These are phyloP conservation scores for Paraconiothyrium sp. DNA, from an alignment of 2,329 filamentous ascomycete species.

Conservation along the genomic window DNA sequence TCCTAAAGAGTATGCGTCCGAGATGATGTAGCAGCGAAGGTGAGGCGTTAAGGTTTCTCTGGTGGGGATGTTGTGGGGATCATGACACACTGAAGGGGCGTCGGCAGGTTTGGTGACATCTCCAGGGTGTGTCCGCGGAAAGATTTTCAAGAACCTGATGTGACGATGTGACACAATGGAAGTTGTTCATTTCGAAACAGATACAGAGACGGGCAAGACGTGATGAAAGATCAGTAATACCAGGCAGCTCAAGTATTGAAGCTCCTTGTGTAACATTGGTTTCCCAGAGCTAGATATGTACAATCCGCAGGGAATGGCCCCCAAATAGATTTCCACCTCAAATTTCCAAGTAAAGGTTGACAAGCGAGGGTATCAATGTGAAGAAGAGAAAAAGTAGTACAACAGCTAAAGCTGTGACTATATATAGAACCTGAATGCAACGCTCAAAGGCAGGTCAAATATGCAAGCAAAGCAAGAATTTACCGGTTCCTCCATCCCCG, in stretches of 20 bases:
- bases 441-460: conserved; percentile 10
- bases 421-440: conserved; percentile 8
- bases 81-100: background rate
- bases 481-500: conserved; percentile 28
- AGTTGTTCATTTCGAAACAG: background rate
- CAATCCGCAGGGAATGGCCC: background rate
- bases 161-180: background rate
- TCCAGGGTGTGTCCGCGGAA: background rate
- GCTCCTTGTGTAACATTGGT: background rate
- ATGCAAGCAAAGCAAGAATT: conserved; percentile 1
- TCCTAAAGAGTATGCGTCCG: background rate
- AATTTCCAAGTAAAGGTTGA: conserved; percentile 14
- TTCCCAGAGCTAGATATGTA: conserved; percentile 7
- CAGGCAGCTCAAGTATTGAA: background rate
- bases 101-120: conserved; percentile 3
- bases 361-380: conserved; percentile 28
- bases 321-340: conserved; percentile 3
- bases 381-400: conserved; percentile 18
- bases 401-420: background rate
- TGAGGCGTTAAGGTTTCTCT: background rate
- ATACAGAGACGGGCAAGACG: background rate
- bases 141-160: background rate
- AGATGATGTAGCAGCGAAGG: background rate
- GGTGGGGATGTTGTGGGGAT: background rate
- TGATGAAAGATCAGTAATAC: background rate